phyloP scores from a whole-genome alignment of 2,329 filamentous ascomycete genomes.

The Colletotrichum eremochloae region DNA sequence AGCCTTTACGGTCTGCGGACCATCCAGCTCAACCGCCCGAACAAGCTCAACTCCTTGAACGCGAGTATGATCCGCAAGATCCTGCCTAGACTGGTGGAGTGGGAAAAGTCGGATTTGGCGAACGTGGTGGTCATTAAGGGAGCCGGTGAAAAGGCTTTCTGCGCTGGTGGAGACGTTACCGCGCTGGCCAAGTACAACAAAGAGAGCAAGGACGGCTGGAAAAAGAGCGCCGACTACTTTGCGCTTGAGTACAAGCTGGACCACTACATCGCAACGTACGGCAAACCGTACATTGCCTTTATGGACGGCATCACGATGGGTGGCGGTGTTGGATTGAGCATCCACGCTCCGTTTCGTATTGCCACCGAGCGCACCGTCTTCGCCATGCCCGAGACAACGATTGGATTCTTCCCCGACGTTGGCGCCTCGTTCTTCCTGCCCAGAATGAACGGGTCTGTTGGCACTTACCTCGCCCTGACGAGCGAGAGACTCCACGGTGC shows the following conservation, averaged over 20 bases:
- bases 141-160: constrained; percentile 86
- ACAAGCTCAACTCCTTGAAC: constrained; percentile 92
- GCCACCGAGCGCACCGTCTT: constrained; percentile 96
- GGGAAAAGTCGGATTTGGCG: constrained; percentile 94
- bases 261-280: constrained; percentile 93
- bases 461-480: constrained; percentile 94
- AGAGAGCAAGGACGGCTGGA: constrained; percentile 76
- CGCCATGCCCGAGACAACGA: constrained; percentile 98
- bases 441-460: constrained; percentile 85
- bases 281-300: constrained; percentile 92
- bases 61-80: constrained; percentile 97
- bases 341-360: constrained; percentile 96
- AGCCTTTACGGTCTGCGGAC: constrained; percentile 90
- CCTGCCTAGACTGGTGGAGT: constrained; percentile 87
- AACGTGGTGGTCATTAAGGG: constrained; percentile 95
- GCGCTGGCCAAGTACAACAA: constrained; percentile 82
- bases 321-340: constrained; percentile 91
- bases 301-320: constrained; percentile 99
- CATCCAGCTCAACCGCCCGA: constrained; percentile 93
- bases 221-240: constrained; percentile 87
- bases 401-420: constrained; percentile 98
- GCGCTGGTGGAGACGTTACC: constrained; percentile 92
- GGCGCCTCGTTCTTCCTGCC: constrained; percentile 97
- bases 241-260: constrained; percentile 95
- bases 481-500: constrained; percentile 85